Evolutionary conservation across 1,284 basidiomycete species (phyloP), one percentile per base, ranked within the genome.

Genomic region (Vanrija pseudolonga): DNA sequence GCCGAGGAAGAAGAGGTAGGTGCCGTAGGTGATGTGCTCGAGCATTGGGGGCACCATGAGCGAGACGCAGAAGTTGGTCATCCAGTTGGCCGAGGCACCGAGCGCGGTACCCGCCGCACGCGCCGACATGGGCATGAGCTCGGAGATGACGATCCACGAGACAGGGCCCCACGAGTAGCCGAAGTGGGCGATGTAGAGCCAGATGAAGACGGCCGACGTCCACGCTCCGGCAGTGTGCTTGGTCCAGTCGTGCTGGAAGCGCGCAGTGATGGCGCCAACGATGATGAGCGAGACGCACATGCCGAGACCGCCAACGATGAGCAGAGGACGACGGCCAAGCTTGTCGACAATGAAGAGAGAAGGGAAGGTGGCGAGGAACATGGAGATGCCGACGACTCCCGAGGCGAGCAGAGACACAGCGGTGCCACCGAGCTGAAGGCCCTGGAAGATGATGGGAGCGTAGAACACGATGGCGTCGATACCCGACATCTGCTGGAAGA

Each of bases 401-500:
- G 72, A 70, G 9, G 72, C 73, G 41, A 73, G 65, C 18, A 75
- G 64, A 1, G 67, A 64, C 48, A 65, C 57, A n/a, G 58, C 55
- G 11, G 65, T 65, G 14, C 62, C 68, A 9, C 47, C 52, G 47
- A 75, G 65, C 38, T 39, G 17, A 38, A 59, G 47, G 2, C 42
- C 26, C 20, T 39, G 18, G 50, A 64, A 64, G 36, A 66, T 57
- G 7, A 53, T 53, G 2, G 63, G 63, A 1, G 63, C 63, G 47
- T 67, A 67, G 50, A 58, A 61, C 2, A 59, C 51, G 18, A 67
- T 58, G 12, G 66, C 66, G 43, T 66, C 59, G 43, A 64, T 63
- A 41, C 66, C 64, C 12, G 64, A 63, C 26, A 73, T 61, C 59
- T 76, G 73, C 55, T 75, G 74, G 54, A 67, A 69, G 56, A 69